Evolutionary conservation across 495 filamentous ascomycete genomes (phyloP).

Genomic region (Talaromyces ruber): DNA sequence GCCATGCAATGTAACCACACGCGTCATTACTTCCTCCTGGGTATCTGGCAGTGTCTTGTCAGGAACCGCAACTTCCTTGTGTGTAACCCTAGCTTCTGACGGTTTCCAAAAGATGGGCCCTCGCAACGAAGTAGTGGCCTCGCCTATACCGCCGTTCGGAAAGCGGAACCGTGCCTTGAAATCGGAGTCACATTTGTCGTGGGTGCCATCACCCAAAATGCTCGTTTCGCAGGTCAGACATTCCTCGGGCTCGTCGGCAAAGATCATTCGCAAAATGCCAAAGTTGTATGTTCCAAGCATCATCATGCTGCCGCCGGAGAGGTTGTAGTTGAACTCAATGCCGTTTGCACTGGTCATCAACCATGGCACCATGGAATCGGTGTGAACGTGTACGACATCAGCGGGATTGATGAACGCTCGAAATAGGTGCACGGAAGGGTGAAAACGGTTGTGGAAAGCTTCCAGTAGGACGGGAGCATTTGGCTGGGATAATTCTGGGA

Average conservation of each 20-base stretch:
- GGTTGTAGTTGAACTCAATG: conserved; percentile 44
- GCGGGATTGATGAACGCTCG: conserved; percentile 28
- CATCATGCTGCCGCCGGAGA: conserved; percentile 47
- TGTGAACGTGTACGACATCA: conserved; percentile 27
- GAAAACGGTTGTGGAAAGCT: conserved; percentile 41
- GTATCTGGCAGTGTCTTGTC: conserved; percentile 17
- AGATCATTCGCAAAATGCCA: conserved; percentile 27
- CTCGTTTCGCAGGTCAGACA: conserved; percentile 25
- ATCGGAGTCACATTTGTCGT: conserved; percentile 23
- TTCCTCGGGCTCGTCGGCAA: conserved; percentile 25
- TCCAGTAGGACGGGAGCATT: conserved; percentile 37
- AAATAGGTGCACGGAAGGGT: conserved; percentile 35
- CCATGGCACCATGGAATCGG: conserved; percentile 18
- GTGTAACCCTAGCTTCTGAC: conserved; percentile 10
- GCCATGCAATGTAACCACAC: conserved; percentile 15
- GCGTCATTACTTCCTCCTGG: conserved; percentile 17
- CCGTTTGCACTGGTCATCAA: conserved; percentile 25
- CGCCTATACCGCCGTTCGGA: conserved; percentile 33
- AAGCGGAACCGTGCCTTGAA: conserved; percentile 34
- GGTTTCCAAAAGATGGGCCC: conserved; percentile 13
- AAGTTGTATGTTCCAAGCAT: conserved; percentile 42
- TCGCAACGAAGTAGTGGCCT: conserved; percentile 24
- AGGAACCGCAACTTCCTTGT: conserved; percentile 14
- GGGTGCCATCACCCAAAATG: conserved; percentile 19
- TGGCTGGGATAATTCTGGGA: conserved; percentile 17